Conservation (phyloP, 2,329 filamentous ascomycete species). For the Cercospora sesami region DNA sequence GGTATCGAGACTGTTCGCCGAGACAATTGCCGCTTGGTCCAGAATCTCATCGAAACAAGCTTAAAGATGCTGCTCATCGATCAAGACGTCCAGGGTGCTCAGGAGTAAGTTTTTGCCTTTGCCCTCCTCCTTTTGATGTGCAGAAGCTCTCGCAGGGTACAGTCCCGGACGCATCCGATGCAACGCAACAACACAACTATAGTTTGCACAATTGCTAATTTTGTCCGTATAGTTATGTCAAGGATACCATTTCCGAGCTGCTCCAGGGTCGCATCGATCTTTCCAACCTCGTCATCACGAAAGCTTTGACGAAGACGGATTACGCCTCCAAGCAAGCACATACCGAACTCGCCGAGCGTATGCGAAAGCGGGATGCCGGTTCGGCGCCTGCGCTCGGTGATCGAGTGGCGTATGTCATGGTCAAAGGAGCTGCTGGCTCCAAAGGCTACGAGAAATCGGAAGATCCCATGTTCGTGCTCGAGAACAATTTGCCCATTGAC, state of each 20-base stretch:
- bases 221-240: conserved; percentile 71
- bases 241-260: conserved; percentile 90
- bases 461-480: conserved; percentile 93
- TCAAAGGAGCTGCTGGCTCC: conserved; percentile 82
- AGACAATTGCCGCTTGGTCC: conserved; percentile 93
- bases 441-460: conserved; percentile 98
- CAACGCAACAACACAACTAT: background rate
- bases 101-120: conserved; percentile 67
- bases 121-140: background rate
- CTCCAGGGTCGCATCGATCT: conserved; percentile 98
- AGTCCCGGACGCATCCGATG: conserved; percentile 19
- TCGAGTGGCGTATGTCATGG: conserved; percentile 96
- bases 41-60: conserved; percentile 96
- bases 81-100: conserved; percentile 81
- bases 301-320: conserved; percentile 85
- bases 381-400: conserved; percentile 91
- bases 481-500: conserved; percentile 97
- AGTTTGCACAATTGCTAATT: conserved; percentile 42
- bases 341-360: conserved; percentile 89
- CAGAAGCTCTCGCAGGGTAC: background rate
- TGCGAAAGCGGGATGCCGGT: conserved; percentile 94
- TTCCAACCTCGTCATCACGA: conserved; percentile 98
- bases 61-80: conserved; percentile 95
- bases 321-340: conserved; percentile 94
- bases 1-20: conserved; percentile 97